Percentiles rank a stretch among this genome's conserved stretches.
Conservation (phyloP, 257 asterid genomes). For the Primulina tabacum region DNA sequence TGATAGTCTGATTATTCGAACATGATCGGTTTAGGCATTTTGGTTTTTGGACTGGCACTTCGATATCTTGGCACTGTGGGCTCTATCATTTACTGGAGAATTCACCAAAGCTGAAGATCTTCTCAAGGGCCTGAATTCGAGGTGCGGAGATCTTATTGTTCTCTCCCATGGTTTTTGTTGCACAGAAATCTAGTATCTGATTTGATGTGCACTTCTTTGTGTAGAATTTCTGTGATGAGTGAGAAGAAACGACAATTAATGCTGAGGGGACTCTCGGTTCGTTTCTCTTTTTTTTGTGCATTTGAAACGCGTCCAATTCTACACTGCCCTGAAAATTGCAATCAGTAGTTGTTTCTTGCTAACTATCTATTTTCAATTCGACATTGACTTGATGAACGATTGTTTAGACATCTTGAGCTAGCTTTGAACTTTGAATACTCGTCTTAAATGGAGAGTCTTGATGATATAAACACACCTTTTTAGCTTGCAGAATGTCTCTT, state of each 20-base stretch:
- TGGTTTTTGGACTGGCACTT: conserved; percentile 98
- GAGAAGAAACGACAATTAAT: conserved; percentile 63
- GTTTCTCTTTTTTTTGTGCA: conserved; percentile 25
- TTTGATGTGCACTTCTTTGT: conserved; percentile 15
- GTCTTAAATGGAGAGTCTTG: background rate
- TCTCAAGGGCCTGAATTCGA: conserved; percentile 61
- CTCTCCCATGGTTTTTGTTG: background rate
- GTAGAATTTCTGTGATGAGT: conserved; percentile 63
- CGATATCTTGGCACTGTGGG: conserved; percentile 81
- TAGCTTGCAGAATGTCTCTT: conserved; percentile 85
- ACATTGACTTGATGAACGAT: background rate
- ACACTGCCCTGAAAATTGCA: background rate
- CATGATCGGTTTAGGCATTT: conserved; percentile 39
- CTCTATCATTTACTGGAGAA: conserved; percentile 51
- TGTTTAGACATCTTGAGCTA: background rate
- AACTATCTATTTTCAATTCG: no score
- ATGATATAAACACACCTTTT: conserved; percentile 25
- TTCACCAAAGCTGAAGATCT: conserved; percentile 62
- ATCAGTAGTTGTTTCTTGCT: background rate
- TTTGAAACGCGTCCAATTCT: background rate
- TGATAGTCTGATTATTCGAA: background rate
- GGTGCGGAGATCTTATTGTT: conserved; percentile 36
- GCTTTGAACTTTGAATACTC: background rate
- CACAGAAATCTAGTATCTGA: background rate
- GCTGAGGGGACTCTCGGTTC: conserved; percentile 61